These are phyloP conservation scores for Lyophyllum shimeji DNA, from an alignment of 768 basidiomycete species.

Conservation along the genomic window DNA sequence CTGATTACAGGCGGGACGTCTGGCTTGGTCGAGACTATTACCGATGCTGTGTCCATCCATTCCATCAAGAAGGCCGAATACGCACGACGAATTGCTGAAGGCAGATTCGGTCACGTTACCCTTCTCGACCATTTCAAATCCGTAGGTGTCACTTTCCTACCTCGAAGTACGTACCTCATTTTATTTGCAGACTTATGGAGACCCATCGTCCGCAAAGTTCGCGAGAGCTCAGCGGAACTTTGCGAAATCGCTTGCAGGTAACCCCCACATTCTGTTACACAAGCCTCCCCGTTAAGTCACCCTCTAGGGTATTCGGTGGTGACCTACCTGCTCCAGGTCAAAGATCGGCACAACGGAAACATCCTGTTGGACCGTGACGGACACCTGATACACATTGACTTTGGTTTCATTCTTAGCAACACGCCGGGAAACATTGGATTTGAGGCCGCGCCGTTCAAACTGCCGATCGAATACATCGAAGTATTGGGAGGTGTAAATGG, in stretches of 20 bases:
- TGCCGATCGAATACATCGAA: constrained; percentile 93
- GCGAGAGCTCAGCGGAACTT: constrained; percentile 91
- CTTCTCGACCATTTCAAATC: constrained; percentile 90
- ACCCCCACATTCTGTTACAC: constrained; percentile 8
- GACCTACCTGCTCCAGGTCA: constrained; percentile 96
- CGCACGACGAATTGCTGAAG: constrained; percentile 79
- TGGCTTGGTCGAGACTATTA: constrained; percentile 96
- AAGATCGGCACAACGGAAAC: constrained; percentile 98
- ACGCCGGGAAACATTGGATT: constrained; percentile 98
- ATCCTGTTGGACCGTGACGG: constrained; percentile 95
- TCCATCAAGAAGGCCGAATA: constrained; percentile 99
- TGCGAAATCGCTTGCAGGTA: constrained; percentile 86
- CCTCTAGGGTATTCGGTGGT: constrained; percentile 84
- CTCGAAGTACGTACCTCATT: not conserved
- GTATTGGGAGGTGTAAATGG: constrained; percentile 86
- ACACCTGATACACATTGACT: constrained; percentile 95
- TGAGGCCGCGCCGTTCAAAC: constrained; percentile 99
- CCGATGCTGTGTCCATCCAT: constrained; percentile 96
- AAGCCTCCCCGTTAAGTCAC: not conserved
- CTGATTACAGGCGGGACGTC: constrained; percentile 92
- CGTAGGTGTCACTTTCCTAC: constrained; percentile 43
- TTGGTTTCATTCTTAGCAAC: constrained; percentile 97
- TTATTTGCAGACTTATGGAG: constrained; percentile 75
- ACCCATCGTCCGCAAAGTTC: constrained; percentile 84
- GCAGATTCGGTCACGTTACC: constrained; percentile 83